These are phyloP conservation scores for Pisolithus microcarpus DNA, from an alignment of 768 basidiomycete genomes.

Conservation along the genomic window DNA sequence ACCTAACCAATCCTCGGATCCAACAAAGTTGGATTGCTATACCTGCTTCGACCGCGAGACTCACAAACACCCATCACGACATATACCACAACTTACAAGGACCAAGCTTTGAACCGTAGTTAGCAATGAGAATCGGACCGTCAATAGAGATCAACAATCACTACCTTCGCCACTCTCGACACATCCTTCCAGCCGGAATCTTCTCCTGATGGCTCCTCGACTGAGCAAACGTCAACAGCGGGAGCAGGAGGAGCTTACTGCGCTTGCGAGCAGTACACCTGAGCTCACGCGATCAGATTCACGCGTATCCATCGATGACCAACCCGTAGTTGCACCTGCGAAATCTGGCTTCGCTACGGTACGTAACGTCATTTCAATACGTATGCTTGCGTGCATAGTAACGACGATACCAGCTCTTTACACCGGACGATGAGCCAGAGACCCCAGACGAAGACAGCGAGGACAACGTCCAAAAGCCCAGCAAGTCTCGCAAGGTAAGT, in stretches of 20 bases:
- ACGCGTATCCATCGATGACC: constrained; percentile 33
- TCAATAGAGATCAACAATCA: no score
- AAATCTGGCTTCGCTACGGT: constrained; percentile 41
- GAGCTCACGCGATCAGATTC: constrained; percentile 8
- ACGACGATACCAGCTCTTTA: constrained; percentile 35
- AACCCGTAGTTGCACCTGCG: constrained; percentile 16
- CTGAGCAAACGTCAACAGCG: constrained; percentile 83
- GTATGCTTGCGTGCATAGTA: constrained; percentile 10
- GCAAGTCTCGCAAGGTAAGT: constrained; percentile 21
- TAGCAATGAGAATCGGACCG: no score
- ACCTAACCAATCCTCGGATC: no score
- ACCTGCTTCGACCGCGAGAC: no score
- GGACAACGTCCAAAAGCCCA: constrained; percentile 11
- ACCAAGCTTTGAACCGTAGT: no score
- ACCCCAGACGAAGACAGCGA: constrained; percentile 10
- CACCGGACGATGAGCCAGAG: constrained; percentile 23
- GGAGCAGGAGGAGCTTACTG: constrained; percentile 72
- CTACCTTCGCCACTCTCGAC: no score
- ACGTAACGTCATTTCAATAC: constrained; percentile 10
- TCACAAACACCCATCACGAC: no score
- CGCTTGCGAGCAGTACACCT: constrained; percentile 33
- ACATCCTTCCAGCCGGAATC: neutral
- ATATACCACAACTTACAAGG: no score
- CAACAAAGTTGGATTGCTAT: no score
- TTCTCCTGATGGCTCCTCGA: constrained; percentile 70